Evolutionary conservation across 768 basidiomycete genomes (phyloP).

Genomic region (Hirschioporus abietinus): DNA sequence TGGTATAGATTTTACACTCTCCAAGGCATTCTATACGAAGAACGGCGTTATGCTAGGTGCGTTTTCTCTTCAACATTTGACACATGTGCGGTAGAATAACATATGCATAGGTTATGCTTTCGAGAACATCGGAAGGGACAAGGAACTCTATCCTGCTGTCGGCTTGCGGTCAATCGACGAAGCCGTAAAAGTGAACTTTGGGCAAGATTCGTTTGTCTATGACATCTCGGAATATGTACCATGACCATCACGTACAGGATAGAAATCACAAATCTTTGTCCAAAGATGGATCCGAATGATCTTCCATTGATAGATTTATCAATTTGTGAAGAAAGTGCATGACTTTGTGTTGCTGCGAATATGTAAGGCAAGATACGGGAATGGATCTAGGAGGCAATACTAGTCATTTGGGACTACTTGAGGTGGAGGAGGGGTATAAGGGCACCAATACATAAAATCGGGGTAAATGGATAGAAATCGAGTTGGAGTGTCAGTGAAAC

Average conservation of each 20-base stretch:
- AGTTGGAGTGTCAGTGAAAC: too few species aligned
- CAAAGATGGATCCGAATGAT: too few species aligned
- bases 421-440: too few species aligned
- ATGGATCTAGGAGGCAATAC: too few species aligned
- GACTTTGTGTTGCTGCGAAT: too few species aligned
- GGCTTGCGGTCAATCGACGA: constrained; percentile 81
- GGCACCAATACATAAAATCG: too few species aligned
- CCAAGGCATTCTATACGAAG: constrained; percentile 84
- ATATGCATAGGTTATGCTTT: constrained; percentile 54
- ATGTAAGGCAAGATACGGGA: too few species aligned
- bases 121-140: constrained; percentile 60
- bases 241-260: constrained; percentile 68
- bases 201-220: constrained; percentile 77
- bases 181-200: constrained; percentile 81
- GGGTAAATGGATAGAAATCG: too few species aligned
- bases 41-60: constrained; percentile 71
- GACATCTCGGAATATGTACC: constrained; percentile 79
- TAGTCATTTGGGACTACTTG: too few species aligned
- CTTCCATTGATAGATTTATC: too few species aligned
- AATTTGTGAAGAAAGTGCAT: too few species aligned
- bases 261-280: constrained; percentile 21
- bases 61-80: constrained; percentile 10
- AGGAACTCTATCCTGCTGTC: constrained; percentile 78
- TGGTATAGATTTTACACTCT: constrained; percentile 82
- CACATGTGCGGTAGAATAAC: neutral